Base-by-base conservation (phyloP, 805 yeast genomes). In the Candida insectorum region DNA sequence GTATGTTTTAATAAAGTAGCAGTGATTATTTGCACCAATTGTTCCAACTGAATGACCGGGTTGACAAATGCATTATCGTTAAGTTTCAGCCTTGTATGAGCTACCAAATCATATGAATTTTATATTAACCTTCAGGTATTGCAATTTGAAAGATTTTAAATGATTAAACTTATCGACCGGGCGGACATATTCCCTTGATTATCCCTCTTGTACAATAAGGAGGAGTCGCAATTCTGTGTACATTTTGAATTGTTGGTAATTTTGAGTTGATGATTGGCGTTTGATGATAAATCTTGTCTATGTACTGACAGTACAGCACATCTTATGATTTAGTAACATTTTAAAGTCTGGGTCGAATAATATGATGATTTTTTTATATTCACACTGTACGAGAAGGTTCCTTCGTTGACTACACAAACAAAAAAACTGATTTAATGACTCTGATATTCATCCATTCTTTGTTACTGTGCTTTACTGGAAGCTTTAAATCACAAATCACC, bases 31-130 rank as follows among this genome's bases (percentile, higher is more conserved):
- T 65, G 71, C 70, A 66, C 71, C 73, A 66, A 66, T 66, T 66
- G 71, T 66, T 66, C 71, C 73, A 63, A 66, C 73, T 65, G 73
- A 66, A 66, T 59, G 44, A 24, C 69, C 69, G 57, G 55, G 73
- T 66, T 64, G 73, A 66, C 73, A 66, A 64, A 51, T 44, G 69
- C 69, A 63, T 56, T 55, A 30, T 66, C 72, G 72, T 66, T 66
- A 66, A 66, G 72, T 66, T 66, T 66, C 72, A 66, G 72, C 72
- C 72, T 66, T 66, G 72, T 66, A 66, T 66, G 72, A 66, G 72
- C 70, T 53, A 26, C 29, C 30, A 20, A 20, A 8, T 20, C 8
- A 8, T 20, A 20, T 8, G 10, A 20, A 20, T 20, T 20, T 20
- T 11, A 11, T 8, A 20, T 8, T 8, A 8, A 20, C 25, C 10